Conservation (phyloP, 2,329 filamentous ascomycete species). For the Monilinia aucupariae region DNA sequence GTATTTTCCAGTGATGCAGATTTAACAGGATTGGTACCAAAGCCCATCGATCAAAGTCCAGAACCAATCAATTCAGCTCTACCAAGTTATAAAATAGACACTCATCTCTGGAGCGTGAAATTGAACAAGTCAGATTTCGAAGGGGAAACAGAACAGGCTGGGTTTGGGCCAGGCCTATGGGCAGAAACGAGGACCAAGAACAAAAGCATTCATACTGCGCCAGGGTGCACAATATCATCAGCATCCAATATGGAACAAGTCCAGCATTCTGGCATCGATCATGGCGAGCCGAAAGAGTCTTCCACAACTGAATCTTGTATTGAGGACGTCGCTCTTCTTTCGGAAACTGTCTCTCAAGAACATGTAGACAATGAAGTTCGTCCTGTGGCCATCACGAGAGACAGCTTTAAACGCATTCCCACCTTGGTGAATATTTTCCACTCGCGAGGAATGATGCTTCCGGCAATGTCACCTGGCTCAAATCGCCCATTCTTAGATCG, state of each 20-base stretch:
- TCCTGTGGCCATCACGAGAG: not conserved
- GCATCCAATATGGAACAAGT: not conserved
- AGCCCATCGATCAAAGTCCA: not conserved
- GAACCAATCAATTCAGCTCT: not conserved
- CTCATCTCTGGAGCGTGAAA: not conserved
- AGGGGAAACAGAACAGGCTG: not conserved
- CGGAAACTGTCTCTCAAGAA: not conserved
- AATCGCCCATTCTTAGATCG: not conserved
- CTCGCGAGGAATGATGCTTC: conserved; percentile 22
- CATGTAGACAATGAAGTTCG: not conserved
- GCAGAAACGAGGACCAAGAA: not conserved
- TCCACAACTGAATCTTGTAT: not conserved
- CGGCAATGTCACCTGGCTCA: conserved; percentile 17
- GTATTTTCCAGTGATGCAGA: not conserved
- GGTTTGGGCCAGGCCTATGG: not conserved
- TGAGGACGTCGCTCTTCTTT: not conserved
- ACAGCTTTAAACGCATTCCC: conserved; percentile 15
- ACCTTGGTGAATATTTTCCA: conserved; percentile 27
- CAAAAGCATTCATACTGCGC: not conserved
- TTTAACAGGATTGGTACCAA: not conserved
- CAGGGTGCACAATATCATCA: not conserved
- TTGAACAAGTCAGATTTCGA: not conserved
- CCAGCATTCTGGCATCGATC: not conserved
- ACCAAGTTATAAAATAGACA: not conserved
- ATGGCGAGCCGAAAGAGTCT: not conserved